Evolutionary conservation across 495 filamentous ascomycete genomes (phyloP).

Genomic region (Podospora pseudoanserina): DNA sequence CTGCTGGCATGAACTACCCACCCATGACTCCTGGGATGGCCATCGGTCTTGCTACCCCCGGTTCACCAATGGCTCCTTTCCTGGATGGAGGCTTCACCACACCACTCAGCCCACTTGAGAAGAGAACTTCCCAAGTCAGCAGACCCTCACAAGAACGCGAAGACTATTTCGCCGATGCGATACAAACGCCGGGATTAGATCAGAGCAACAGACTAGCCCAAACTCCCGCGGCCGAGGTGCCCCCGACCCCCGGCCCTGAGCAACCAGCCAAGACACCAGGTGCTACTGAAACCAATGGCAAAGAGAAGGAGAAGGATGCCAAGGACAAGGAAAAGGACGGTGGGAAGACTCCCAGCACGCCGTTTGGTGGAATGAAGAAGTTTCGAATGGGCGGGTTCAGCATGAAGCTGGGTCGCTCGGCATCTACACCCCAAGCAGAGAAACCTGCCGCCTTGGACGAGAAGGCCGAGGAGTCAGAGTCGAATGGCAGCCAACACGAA

Average conservation of each 20-base stretch:
- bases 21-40: conserved; percentile 67
- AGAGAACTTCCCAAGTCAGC: conserved; percentile 30
- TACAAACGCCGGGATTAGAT: conserved; percentile 36
- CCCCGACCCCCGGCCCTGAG: conserved; percentile 28
- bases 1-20: conserved; percentile 54
- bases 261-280: conserved; percentile 27
- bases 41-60: conserved; percentile 78
- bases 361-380: conserved; percentile 78
- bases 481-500: conserved; percentile 69
- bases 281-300: conserved; percentile 45
- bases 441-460: conserved; percentile 77
- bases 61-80: conserved; percentile 35
- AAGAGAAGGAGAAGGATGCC: conserved; percentile 53
- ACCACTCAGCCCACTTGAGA: conserved; percentile 41
- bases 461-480: conserved; percentile 56
- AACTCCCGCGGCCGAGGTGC: conserved; percentile 28
- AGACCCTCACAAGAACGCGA: conserved; percentile 40
- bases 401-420: conserved; percentile 67
- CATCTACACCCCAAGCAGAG: conserved; percentile 62
- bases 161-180: conserved; percentile 47
- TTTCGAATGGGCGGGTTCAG: conserved; percentile 81
- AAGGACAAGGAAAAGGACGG: conserved; percentile 63
- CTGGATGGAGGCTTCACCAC: conserved; percentile 37
- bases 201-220: conserved; percentile 29
- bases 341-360: conserved; percentile 59